Percentiles rank a stretch among this genome's conserved stretches.
phyloP scores from a whole-genome alignment of 2,329 filamentous ascomycete genomes.

The Colletotrichum falcatum region DNA sequence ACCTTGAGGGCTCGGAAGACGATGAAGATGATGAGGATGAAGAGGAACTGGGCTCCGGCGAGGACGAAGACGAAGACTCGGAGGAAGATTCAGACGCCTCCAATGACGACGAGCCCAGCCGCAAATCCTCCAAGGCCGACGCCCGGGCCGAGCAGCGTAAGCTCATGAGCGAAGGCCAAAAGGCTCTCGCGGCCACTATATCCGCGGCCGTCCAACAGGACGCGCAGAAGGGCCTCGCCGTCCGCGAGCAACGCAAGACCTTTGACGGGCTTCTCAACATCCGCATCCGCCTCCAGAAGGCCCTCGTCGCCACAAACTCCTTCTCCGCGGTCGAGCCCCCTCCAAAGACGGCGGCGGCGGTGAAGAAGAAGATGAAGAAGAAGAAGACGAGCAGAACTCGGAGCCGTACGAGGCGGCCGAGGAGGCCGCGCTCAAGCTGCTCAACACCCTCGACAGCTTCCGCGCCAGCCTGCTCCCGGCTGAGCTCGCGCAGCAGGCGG shows the following conservation, averaged over 20 bases:
- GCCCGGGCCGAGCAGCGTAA: conserved; percentile 71
- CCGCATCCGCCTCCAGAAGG: conserved; percentile 93
- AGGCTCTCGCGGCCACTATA: conserved; percentile 71
- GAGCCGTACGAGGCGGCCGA: conserved; percentile 82
- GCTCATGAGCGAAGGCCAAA: conserved; percentile 76
- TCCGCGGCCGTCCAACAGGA: conserved; percentile 78
- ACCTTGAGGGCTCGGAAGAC: conserved; percentile 41
- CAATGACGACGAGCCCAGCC: conserved; percentile 28
- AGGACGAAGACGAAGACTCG: conserved; percentile 50
- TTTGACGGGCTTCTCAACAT: conserved; percentile 92
- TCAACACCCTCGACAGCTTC: conserved; percentile 82
- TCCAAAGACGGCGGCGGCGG: conserved; percentile 42
- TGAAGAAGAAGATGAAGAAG: conserved; percentile 43
- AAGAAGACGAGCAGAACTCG: conserved; percentile 52
- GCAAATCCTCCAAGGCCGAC: conserved; percentile 38
- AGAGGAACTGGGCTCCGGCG: conserved; percentile 49
- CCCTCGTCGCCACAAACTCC: conserved; percentile 84
- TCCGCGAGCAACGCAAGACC: conserved; percentile 85
- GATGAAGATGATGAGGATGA: conserved; percentile 49
- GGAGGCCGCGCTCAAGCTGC: conserved; percentile 84
- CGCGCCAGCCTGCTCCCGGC: conserved; percentile 69
- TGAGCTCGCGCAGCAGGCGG: conserved; percentile 49
- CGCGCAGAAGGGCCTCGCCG: conserved; percentile 84
- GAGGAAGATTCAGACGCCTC: conserved; percentile 51
- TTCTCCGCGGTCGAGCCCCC: conserved; percentile 63